Base-by-base conservation (phyloP, 2,329 filamentous ascomycete species). In the Aureobasidium sp. region DNA sequence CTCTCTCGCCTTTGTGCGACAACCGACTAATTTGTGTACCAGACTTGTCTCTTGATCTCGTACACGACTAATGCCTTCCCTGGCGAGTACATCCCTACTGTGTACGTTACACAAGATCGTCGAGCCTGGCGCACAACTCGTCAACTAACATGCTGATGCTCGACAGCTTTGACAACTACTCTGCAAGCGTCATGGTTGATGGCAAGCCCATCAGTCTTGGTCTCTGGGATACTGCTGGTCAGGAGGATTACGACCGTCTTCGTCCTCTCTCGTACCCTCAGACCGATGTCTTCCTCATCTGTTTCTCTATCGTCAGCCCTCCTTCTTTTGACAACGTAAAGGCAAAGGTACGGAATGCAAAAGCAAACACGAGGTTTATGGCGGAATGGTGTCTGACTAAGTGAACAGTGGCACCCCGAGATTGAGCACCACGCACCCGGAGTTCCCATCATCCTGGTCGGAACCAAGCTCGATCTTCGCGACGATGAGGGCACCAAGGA, bases 1-100 rank as follows among this genome's bases (percentile, higher is more conserved):
- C n/a, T 34, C 57, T 60, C 26, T 26, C 20, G 9, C 26, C 27
- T 46, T 26, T 20, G 41, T 23, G 63, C 65, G 52, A 37, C 57
- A 58, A 55, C 63, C 65, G 59, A 64, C 63, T 61, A 52, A 51
- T 47, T 23, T 74, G 66, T 13, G 52, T 48, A 61, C 29, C 69
- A 97, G 93, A 99, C 94, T 83, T 99, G 94, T 82, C 87, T 99
- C 64, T 87, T 99, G 71, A 99, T 99, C 76, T 97, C 93, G 59
- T 99, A 99, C 81, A 97, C 94, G 67, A 99, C 94, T 67, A 99
- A 97, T 81, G 94, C 94, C 68, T 99, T 99, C 77, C 94, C 94
- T n/a, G 94, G 94, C 77, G 94, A 99, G 83, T 99, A 99, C 79
- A 97, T 99, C 70, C 94, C 94, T 68, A 99, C 94, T 71, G 94